phyloP scores from a whole-genome alignment of 768 basidiomycete species.

The Serendipita sp. region DNA sequence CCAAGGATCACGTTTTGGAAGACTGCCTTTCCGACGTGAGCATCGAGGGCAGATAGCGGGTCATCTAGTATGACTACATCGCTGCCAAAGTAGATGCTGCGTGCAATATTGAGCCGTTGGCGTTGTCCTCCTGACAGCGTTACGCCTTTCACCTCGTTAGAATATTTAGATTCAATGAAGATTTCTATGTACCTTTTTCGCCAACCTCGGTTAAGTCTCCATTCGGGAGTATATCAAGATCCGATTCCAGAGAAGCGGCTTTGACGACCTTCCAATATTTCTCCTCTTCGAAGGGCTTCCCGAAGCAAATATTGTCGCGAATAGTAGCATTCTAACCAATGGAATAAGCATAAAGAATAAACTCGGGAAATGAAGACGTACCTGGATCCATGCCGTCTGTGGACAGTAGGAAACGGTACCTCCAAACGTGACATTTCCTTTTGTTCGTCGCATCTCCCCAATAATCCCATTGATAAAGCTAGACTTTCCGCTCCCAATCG shows the following conservation, averaged over 20 bases:
- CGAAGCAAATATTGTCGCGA: slow-evolving; percentile 80
- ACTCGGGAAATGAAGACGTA: slow-evolving; percentile 10
- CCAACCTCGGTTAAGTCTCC: slow-evolving; percentile 78
- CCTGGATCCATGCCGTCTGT: slow-evolving; percentile 83
- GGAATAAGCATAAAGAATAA: neutral
- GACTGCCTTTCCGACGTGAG: slow-evolving; percentile 76
- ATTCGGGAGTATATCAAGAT: slow-evolving; percentile 57
- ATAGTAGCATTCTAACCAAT: slow-evolving; percentile 53
- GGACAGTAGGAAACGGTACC: slow-evolving; percentile 68
- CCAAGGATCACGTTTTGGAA: slow-evolving; percentile 70
- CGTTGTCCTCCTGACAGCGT: slow-evolving; percentile 71
- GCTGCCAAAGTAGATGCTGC: slow-evolving; percentile 71
- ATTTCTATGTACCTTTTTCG: slow-evolving; percentile 27
- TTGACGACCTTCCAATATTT: slow-evolving; percentile 70
- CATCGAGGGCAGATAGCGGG: slow-evolving; percentile 80
- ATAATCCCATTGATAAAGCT: slow-evolving; percentile 58
- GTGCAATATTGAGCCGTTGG: slow-evolving; percentile 71
- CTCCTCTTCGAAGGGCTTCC: slow-evolving; percentile 62
- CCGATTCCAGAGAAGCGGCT: slow-evolving; percentile 64
- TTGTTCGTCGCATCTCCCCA: slow-evolving; percentile 65
- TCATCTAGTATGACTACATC: slow-evolving; percentile 85
- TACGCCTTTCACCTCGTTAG: slow-evolving; percentile 34
- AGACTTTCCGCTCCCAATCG: slow-evolving; percentile 58
- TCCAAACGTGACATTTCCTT: slow-evolving; percentile 53
- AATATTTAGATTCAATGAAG: slow-evolving; percentile 11